Percentiles rank a stretch among this genome's conserved stretches.
Conservation (phyloP, 345 rosid species). For the Iberis pinnata region DNA sequence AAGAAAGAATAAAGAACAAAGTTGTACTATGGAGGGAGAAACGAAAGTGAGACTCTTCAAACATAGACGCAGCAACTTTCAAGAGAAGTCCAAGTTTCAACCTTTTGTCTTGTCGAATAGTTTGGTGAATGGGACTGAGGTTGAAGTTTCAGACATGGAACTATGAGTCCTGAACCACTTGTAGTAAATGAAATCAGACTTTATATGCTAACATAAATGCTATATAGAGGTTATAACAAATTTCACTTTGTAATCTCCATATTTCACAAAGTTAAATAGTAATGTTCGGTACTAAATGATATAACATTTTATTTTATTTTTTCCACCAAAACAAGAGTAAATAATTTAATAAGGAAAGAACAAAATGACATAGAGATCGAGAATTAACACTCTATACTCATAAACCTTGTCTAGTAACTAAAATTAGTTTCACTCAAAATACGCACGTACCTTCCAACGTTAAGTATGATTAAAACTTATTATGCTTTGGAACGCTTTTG, state of each 20-base stretch:
- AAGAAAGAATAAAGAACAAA: slow-evolving; percentile 67
- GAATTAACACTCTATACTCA: no score
- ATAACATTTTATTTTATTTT: no score
- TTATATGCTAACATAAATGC: slow-evolving; percentile 11
- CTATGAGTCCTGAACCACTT: slow-evolving; percentile 10
- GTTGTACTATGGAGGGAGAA: slow-evolving; percentile 31
- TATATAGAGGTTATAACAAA: slow-evolving; percentile 20
- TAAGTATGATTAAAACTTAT: no score
- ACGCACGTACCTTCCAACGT: no score
- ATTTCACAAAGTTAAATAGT: no score
- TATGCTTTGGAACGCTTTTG: no score
- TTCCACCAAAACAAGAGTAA: no score
- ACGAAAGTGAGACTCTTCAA: slow-evolving; percentile 42
- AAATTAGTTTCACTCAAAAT: no score
- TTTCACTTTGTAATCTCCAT: neutral
- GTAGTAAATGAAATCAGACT: neutral
- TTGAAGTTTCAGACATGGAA: slow-evolving; percentile 39
- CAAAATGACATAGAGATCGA: no score
- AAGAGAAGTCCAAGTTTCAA: slow-evolving; percentile 20
- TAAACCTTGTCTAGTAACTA: no score
- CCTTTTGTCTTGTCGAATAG: slow-evolving; percentile 31
- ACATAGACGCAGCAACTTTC: slow-evolving; percentile 29
- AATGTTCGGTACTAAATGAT: no score
- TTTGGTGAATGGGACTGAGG: slow-evolving; percentile 39
- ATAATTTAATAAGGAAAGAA: no score